Evolutionary conservation across 768 basidiomycete species (phyloP), one percentile per base, ranked within the genome.

Genomic region (Hemileccinum rubropunctum): DNA sequence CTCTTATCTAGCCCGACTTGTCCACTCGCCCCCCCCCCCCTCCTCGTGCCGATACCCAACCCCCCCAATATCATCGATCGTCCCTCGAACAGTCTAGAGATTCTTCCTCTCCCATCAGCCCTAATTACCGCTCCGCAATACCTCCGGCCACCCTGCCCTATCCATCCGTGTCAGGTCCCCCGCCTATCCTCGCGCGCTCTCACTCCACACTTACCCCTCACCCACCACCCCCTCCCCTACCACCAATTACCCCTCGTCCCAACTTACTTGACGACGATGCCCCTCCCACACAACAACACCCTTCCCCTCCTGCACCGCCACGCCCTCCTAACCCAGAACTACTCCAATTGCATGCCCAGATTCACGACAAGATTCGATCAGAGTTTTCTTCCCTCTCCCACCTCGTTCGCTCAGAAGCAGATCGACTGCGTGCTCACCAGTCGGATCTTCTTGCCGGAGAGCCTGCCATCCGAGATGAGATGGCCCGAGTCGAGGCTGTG

Each of bases 381-480:
- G 84, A 91, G 63, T 74, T 92, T 45, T 76, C 80, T 43, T 82
- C 87, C n/a, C 71, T 94, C 23, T 71, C 83, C 11, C 75, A 84
- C 58, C 78, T 81, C 41, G 70, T 88, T 62, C 69, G 75, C 46
- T 68, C 81, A 51, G 86, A 91, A 65, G 75, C 82, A 45, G 86
- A 91, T 65, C 80, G 86, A 40, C 75, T 97, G 48, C 83, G 86
- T 37, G 82, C 87, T 38, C 83, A 94, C 56, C 88, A 91, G 61
- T 70, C 80, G 35, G 93, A 98, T 72, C 82, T 98, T 57, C 79
- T 88, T 41, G 80, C 86, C 51, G 97, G 95, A 4, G 88, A 88
- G 66, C 94, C 95, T 38, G 95, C 95, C 10, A 90, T 99, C 54
- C 82, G 84, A 45, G 97, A 99, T 71, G 97, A 99, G 73, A 95